Percentiles rank a stretch among this genome's conserved stretches.
These are phyloP conservation scores for Epipyxis sp. DNA, from an alignment of 108 stramenopile species.

Conservation along the genomic window DNA sequence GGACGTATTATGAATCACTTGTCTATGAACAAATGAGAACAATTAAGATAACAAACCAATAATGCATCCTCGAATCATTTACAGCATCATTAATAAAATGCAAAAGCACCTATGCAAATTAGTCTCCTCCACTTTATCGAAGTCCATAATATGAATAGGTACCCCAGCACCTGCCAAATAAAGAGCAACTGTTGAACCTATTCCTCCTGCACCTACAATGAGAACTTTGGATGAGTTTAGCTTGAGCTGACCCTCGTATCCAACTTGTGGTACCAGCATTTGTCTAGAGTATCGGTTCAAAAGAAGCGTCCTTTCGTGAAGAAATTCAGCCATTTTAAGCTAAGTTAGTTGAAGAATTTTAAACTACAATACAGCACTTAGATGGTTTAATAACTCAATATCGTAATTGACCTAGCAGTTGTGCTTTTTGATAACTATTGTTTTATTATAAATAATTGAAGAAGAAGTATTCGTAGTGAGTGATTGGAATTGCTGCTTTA, in stretches of 20 bases:
- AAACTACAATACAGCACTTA: too few relatives aligned
- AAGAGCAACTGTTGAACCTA: constrained; percentile 79
- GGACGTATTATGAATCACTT: constrained; percentile 5
- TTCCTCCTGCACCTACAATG: constrained; percentile 89
- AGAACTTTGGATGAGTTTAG: constrained; percentile 74
- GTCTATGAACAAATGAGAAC: not conserved
- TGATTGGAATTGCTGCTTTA: too few relatives aligned
- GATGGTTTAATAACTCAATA: too few relatives aligned
- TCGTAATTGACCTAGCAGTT: too few relatives aligned
- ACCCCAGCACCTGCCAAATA: constrained; percentile 93
- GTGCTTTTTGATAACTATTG: too few relatives aligned
- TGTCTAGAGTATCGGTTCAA: constrained; percentile 36
- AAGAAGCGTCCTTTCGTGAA: too few relatives aligned
- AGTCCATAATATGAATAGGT: constrained; percentile 78
- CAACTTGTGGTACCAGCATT: constrained; percentile 37
- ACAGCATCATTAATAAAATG: too few relatives aligned
- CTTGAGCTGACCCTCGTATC: constrained; percentile 34
- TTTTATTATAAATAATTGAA: too few relatives aligned
- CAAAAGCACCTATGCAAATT: constrained; percentile 94
- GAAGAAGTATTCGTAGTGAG: too few relatives aligned
- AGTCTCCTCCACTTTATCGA: constrained; percentile 84
- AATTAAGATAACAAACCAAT: not conserved
- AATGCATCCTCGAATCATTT: constrained; percentile 39
- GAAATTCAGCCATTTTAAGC: too few relatives aligned
- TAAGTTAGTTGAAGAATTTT: too few relatives aligned